Conservation (phyloP, 768 basidiomycete genomes). For the Suillus bovinus region DNA sequence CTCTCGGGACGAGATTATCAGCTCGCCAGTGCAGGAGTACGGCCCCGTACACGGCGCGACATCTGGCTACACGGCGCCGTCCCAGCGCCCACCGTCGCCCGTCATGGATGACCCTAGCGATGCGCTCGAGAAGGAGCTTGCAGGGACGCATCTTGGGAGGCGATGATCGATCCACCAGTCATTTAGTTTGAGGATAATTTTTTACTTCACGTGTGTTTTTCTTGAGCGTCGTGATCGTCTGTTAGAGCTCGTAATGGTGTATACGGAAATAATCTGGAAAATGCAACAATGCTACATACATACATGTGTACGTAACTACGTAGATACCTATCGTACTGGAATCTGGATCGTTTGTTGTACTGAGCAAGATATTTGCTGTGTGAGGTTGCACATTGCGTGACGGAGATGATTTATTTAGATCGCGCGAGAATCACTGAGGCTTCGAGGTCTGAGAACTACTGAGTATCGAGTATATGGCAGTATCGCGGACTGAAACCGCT, state of each 20-base stretch:
- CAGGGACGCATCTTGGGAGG: slow-evolving; percentile 57
- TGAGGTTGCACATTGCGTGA: too few relatives aligned
- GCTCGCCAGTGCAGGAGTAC: slow-evolving; percentile 68
- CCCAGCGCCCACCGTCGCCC: slow-evolving; percentile 57
- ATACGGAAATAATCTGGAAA: not conserved
- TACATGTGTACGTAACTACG: not conserved
- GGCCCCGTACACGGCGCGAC: slow-evolving; percentile 64
- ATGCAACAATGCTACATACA: not conserved
- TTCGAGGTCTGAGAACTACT: too few relatives aligned
- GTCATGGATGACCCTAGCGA: slow-evolving; percentile 85
- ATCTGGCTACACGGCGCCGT: slow-evolving; percentile 59
- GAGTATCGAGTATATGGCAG: not conserved
- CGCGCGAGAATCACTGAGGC: too few relatives aligned
- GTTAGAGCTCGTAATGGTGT: not conserved
- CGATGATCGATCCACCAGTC: slow-evolving; percentile 18
- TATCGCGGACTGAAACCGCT: not conserved
- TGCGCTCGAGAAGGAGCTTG: slow-evolving; percentile 85
- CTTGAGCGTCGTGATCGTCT: not conserved
- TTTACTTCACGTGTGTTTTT: not conserved
- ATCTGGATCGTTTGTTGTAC: not conserved
- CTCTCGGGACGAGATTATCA: slow-evolving; percentile 77
- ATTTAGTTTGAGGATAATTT: not conserved
- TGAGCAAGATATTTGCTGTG: not conserved
- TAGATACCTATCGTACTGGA: not conserved
- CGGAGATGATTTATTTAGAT: too few relatives aligned